Conservation (phyloP, 2,329 filamentous ascomycete species). For the Microcyclospora pomicola region DNA sequence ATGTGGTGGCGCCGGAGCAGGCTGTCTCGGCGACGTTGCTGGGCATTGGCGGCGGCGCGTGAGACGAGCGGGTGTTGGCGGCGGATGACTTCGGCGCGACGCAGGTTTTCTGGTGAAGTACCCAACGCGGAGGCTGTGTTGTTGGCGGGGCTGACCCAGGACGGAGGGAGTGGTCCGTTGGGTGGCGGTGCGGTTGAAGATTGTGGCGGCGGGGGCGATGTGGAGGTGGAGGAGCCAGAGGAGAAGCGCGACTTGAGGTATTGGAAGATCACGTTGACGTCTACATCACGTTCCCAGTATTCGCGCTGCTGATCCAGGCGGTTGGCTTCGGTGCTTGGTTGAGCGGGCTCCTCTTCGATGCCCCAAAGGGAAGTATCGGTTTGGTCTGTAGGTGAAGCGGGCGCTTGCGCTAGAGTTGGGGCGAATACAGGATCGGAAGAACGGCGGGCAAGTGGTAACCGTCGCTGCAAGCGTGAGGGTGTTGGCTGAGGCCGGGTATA, state of each 20-base stretch:
- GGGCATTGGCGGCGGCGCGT: constrained; percentile 31
- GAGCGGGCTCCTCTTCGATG: constrained; percentile 46
- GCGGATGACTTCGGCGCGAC: constrained; percentile 69
- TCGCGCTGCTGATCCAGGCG: constrained; percentile 40
- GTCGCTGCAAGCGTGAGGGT: constrained; percentile 2
- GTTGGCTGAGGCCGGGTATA: constrained; percentile 5
- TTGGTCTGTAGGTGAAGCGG: constrained; percentile 13
- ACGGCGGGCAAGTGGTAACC: constrained; percentile 13
- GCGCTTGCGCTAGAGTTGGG: constrained; percentile 19
- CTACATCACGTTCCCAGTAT: constrained; percentile 88
- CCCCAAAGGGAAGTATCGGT: constrained; percentile 48
- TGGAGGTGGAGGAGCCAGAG: constrained; percentile 26
- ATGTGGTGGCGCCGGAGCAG: constrained; percentile 22
- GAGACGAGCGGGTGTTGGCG: constrained; percentile 80
- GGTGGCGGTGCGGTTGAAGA: background rate
- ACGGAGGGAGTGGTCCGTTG: constrained; percentile 15
- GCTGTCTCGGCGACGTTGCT: constrained; percentile 7
- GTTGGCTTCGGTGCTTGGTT: constrained; percentile 15
- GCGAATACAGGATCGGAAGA: constrained; percentile 15
- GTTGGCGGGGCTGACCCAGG: constrained; percentile 20
- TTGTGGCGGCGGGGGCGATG: constrained; percentile 11
- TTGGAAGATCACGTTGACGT: constrained; percentile 81
- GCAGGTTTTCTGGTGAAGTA: constrained; percentile 46
- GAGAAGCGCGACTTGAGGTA: constrained; percentile 69
- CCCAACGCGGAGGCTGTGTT: constrained; percentile 27